Evolutionary conservation across 805 yeast genomes (phyloP).

Genomic region (Wickerhamomyces sydowiorum): DNA sequence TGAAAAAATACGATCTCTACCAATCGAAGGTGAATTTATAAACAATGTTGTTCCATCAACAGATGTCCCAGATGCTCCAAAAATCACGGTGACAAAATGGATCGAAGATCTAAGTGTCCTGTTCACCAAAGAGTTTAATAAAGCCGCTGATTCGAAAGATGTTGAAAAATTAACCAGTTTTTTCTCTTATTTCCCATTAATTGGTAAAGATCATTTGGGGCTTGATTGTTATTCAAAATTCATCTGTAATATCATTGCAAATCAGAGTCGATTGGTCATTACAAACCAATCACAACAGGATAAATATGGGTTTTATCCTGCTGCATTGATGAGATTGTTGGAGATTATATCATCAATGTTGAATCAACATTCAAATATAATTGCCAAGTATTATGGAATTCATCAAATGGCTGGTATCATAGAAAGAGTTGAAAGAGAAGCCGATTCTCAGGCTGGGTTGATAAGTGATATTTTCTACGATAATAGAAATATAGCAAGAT

Average conservation of each 20-base stretch:
- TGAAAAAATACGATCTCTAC: slow-evolving; percentile 44
- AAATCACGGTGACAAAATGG: slow-evolving; percentile 50
- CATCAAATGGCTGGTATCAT: slow-evolving; percentile 61
- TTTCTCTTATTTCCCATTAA: slow-evolving; percentile 83
- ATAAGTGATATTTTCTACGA: slow-evolving; percentile 85
- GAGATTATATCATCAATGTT: slow-evolving; percentile 82
- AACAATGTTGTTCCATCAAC: slow-evolving; percentile 78
- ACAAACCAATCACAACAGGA: slow-evolving; percentile 34
- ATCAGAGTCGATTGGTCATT: slow-evolving; percentile 66
- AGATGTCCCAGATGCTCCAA: slow-evolving; percentile 79
- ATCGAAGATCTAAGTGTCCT: slow-evolving; percentile 47
- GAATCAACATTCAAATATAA: slow-evolving; percentile 79
- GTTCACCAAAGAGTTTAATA: slow-evolving; percentile 58
- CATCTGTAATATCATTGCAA: slow-evolving; percentile 77
- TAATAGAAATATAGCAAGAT: slow-evolving; percentile 50
- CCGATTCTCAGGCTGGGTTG: slow-evolving; percentile 89
- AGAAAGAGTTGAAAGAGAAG: slow-evolving; percentile 72
- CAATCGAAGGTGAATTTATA: slow-evolving; percentile 68
- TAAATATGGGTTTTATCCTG: slow-evolving; percentile 50
- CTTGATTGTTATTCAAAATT: slow-evolving; percentile 78
- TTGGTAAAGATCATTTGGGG: slow-evolving; percentile 68
- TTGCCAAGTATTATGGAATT: slow-evolving; percentile 64
- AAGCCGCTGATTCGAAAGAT: slow-evolving; percentile 61
- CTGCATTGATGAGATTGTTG: slow-evolving; percentile 60
- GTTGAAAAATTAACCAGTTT: slow-evolving; percentile 69